A percentile compares a stretch with the other conserved stretches of the same genome.
Evolutionary conservation across 208 protist species (phyloP).

Genomic region (Acanthamoeba sp.): DNA sequence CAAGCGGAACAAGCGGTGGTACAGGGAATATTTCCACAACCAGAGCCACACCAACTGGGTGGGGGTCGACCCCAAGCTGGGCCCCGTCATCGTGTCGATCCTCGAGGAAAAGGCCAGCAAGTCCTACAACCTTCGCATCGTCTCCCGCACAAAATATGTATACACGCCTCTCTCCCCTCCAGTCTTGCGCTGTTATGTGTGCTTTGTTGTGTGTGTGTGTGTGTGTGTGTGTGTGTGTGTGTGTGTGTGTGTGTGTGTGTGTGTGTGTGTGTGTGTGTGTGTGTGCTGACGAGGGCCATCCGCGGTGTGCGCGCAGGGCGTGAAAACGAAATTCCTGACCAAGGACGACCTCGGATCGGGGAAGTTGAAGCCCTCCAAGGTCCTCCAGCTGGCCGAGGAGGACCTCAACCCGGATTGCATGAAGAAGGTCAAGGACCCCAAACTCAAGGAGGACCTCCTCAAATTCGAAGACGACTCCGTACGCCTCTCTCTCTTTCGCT

Average conservation of each 20-base stretch:
- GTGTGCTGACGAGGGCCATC: too few species aligned
- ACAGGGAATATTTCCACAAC: slow-evolving; percentile 46
- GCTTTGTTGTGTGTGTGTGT: background rate
- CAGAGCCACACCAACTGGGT: slow-evolving; percentile 16
- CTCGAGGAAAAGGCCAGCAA: background rate
- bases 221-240: background rate
- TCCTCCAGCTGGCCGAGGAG: background rate
- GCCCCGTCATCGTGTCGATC: slow-evolving; percentile 5
- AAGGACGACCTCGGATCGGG: background rate
- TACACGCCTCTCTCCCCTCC: background rate
- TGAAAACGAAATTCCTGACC: background rate
- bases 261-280: too few species aligned
- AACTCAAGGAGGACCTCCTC: slow-evolving; percentile 16
- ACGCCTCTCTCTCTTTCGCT: background rate
- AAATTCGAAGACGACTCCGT: background rate
- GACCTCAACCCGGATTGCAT: background rate
- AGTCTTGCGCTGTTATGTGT: background rate
- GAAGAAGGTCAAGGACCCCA: slow-evolving; percentile 28
- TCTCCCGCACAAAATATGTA: slow-evolving; percentile 9
- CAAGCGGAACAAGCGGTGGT: slow-evolving; percentile 35
- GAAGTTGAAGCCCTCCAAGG: background rate
- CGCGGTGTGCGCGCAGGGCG: background rate
- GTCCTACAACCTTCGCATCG: background rate
- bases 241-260: background rate
- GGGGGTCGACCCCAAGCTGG: slow-evolving; percentile 13